These are phyloP conservation scores for Vitis hybrid DNA, from an alignment of 177 flowering plant species.

Conservation along the genomic window DNA sequence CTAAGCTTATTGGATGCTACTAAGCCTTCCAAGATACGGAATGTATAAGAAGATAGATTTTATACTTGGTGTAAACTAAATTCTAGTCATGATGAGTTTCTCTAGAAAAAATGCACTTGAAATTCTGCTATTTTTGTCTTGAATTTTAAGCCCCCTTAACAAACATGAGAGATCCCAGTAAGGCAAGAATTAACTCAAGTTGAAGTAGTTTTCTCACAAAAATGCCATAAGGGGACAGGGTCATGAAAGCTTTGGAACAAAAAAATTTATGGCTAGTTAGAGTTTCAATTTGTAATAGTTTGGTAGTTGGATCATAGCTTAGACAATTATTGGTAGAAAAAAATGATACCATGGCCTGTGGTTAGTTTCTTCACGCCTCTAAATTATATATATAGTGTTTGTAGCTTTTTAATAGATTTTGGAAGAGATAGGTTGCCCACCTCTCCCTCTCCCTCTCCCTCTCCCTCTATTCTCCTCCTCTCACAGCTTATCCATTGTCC, in stretches of 20 bases:
- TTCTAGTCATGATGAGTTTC: too few species aligned
- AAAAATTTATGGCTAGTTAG: not conserved
- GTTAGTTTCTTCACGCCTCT: constrained; percentile 27
- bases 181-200: too few species aligned
- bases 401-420: not conserved
- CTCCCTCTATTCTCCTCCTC: constrained; percentile 45
- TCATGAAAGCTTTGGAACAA: not conserved
- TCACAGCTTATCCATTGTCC: constrained; percentile 48
- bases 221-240: too few species aligned
- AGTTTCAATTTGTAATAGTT: not conserved
- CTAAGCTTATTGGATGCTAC: not conserved
- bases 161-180: too few species aligned
- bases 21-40: too few species aligned
- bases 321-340: constrained; percentile 15
- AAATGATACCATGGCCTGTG: constrained; percentile 16
- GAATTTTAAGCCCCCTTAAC: too few species aligned
- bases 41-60: too few species aligned
- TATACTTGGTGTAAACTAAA: too few species aligned
- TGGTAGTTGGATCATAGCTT: constrained; percentile 4
- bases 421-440: constrained; percentile 57
- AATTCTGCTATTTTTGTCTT: not conserved
- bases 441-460: constrained; percentile 10
- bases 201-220: too few species aligned
- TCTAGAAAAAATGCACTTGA: not conserved
- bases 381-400: not conserved